Conservation (phyloP, 352 stramenopile genomes). For the Globisporangium megalacanthum region DNA sequence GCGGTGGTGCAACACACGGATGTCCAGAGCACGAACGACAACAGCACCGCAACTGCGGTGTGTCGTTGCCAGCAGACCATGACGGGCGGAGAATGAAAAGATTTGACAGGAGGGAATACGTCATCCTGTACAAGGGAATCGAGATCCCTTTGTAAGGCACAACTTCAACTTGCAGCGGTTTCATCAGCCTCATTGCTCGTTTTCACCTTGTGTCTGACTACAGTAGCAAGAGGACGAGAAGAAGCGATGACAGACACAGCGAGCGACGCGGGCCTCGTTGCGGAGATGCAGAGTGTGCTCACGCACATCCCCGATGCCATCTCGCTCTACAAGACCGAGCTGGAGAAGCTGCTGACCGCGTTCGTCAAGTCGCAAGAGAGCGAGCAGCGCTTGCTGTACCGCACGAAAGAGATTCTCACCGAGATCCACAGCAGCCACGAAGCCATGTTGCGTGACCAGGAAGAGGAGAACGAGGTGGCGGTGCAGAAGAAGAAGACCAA, state of each 20-base stretch:
- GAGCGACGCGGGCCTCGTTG: constrained; percentile 21
- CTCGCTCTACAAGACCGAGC: constrained; percentile 68
- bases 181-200: constrained; percentile 1
- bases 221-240: neutral
- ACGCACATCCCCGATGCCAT: constrained; percentile 66
- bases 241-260: neutral
- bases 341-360: constrained; percentile 71
- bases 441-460: constrained; percentile 66
- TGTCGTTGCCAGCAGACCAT: too few relatives aligned
- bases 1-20: too few relatives aligned
- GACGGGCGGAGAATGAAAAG: neutral
- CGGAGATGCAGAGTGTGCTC: constrained; percentile 65
- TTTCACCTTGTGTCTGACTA: neutral
- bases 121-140: neutral
- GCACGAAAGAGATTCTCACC: constrained; percentile 63
- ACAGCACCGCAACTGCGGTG: too few relatives aligned
- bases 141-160: too few relatives aligned
- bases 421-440: constrained; percentile 77
- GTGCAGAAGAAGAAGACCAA: constrained; percentile 67
- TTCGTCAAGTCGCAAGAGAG: constrained; percentile 81
- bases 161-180: constrained; percentile 1
- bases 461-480: constrained; percentile 69
- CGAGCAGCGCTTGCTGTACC: constrained; percentile 60
- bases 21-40: too few relatives aligned
- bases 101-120: neutral